Percentiles rank a stretch among this genome's conserved stretches.
Conservation (phyloP, 2,329 filamentous ascomycete species). For the Penicillium frequentans region DNA sequence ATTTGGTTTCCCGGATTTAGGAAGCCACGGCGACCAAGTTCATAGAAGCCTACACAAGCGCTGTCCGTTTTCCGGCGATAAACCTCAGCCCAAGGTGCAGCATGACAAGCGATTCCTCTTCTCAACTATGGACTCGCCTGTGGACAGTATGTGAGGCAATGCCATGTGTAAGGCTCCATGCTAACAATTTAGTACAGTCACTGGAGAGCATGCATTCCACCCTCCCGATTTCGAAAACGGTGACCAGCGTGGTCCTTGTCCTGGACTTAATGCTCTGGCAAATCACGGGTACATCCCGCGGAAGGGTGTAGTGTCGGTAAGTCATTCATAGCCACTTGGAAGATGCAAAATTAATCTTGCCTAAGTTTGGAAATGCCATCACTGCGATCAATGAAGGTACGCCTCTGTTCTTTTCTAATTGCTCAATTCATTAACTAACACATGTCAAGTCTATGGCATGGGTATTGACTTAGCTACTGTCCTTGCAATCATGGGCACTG, state of each 20-base stretch:
- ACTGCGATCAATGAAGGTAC: conserved; percentile 36
- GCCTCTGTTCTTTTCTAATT: no score
- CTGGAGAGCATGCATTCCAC: conserved; percentile 35
- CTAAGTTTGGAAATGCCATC: conserved; percentile 34
- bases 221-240: conserved; percentile 34
- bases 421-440: background rate
- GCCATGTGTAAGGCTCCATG: background rate
- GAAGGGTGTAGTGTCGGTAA: conserved; percentile 37
- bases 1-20: conserved; percentile 10
- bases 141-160: conserved; percentile 24
- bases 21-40: background rate
- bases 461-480: conserved; percentile 45
- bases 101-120: conserved; percentile 27
- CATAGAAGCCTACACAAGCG: conserved; percentile 14
- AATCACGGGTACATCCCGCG: conserved; percentile 47
- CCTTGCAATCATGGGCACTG: conserved; percentile 49
- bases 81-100: conserved; percentile 4
- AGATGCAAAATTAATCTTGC: conserved; percentile 2
- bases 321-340: background rate
- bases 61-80: conserved; percentile 21
- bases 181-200: conserved; percentile 23
- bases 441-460: conserved; percentile 48
- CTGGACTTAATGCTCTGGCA: conserved; percentile 45
- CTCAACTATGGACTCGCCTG: conserved; percentile 20
- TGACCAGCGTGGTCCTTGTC: conserved; percentile 43